Evolutionary conservation across 83 land plant species (phyloP), one percentile per base, ranked within the genome.

Genomic region (Larix sibirica): DNA sequence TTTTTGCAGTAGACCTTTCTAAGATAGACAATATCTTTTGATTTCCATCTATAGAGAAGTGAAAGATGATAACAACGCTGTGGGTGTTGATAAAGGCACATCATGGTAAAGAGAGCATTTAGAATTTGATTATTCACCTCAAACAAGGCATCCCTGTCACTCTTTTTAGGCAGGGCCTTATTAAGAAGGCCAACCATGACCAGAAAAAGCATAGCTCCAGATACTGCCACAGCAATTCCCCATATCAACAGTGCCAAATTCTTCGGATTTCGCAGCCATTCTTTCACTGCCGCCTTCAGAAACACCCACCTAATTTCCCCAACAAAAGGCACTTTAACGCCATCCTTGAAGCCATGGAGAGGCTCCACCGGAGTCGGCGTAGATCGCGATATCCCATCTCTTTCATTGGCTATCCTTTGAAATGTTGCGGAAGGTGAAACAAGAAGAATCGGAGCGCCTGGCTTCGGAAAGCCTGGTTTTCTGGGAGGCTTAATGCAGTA

Each of bases 121-220:
- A 95, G 79, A 62, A 95, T 92, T 86, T 96, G 97, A 82, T 96
- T 96, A 79, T 88, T 91, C 12, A 95, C 93, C 82, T 96, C 97
- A 88, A 88, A 95, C 96, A 93, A 93, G 26, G 85, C 80, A 79
- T 96, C 83, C 78, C 96, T 84, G 63, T 85, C 66, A 8, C 85
- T 86, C 69, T 92, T 95, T 77, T 81, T 88, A 4, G 90, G 97
- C 7, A 95, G 68, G 3, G 86, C 90, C 12, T 18, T 26, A 63
- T 96, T 86, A 42, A 96, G 86, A 87, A 95, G 86, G 54, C 98
- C 98, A 24, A 90, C 94, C 97, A 96, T 89, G 28, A 95, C 90
- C 79, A 95, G 87, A 71, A 95, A 93, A 14, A 96, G 91, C 24
- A 95, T 85, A 4, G 93, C 91, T 10, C 94, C 96, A 31, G 94